Conservation (phyloP, 2,329 filamentous ascomycete species). For the Ceratocystis cacaofunesta region DNA sequence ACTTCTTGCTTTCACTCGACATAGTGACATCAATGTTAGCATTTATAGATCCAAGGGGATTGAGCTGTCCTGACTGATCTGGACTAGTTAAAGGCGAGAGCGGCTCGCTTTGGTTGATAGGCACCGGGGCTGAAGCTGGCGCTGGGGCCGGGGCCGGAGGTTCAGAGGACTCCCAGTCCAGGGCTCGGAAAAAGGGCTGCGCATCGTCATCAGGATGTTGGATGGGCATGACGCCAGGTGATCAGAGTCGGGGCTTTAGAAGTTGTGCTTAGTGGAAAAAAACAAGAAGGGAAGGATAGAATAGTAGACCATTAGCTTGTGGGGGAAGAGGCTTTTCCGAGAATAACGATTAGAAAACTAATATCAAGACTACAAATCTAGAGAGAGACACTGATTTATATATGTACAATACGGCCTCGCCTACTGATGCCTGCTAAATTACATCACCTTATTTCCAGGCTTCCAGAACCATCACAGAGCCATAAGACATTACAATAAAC, state of each 20-base stretch:
- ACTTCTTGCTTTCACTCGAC: neutral
- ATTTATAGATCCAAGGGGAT: neutral
- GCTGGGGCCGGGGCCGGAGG: neutral
- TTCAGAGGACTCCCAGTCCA: neutral
- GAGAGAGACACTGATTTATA: neutral
- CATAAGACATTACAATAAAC: neutral
- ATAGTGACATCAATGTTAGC: neutral
- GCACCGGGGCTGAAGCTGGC: neutral
- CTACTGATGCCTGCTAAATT: neutral
- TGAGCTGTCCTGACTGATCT: neutral
- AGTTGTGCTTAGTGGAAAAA: neutral
- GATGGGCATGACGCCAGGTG: neutral
- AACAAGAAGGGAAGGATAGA: neutral
- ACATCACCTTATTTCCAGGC: neutral
- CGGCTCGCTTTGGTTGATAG: slow-evolving; percentile 6
- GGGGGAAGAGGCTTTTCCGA: neutral
- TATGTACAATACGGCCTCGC: neutral
- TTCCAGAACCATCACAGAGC: neutral
- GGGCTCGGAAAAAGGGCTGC: slow-evolving; percentile 3
- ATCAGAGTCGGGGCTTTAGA: too few relatives aligned
- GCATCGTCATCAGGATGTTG: neutral
- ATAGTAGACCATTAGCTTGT: neutral
- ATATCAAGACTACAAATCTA: neutral
- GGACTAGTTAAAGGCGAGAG: slow-evolving; percentile 12
- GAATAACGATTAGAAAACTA: neutral